These are phyloP conservation scores for Agaricales sp. DNA, from an alignment of 1,284 basidiomycete species.

Conservation along the genomic window DNA sequence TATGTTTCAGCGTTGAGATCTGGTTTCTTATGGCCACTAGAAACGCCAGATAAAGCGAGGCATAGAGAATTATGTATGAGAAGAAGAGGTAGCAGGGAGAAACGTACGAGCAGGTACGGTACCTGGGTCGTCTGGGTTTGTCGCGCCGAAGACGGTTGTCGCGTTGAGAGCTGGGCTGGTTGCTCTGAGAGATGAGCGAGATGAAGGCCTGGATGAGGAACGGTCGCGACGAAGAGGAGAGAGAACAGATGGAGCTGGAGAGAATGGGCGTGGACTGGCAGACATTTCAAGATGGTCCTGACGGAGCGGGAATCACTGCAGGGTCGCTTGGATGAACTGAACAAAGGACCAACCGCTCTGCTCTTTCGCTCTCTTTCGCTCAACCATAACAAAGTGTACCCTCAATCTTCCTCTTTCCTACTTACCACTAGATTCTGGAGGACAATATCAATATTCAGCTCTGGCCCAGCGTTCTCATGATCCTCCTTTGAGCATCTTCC, in stretches of 20 bases:
- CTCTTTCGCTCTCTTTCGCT: too few relatives aligned
- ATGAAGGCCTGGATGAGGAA: slow-evolving; percentile 48
- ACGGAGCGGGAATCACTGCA: too few relatives aligned
- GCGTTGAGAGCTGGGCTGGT: slow-evolving; percentile 35
- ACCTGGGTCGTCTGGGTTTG: slow-evolving; percentile 4
- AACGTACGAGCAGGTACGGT: slow-evolving; percentile 11
- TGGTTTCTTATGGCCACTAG: slow-evolving; percentile 61
- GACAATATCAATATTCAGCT: too few relatives aligned
- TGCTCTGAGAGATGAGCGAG: slow-evolving; percentile 32
- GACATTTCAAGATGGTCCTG: too few relatives aligned
- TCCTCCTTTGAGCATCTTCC: too few relatives aligned
- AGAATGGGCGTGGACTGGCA: neutral
- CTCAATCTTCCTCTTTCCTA: too few relatives aligned
- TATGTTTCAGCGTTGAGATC: slow-evolving; percentile 67
- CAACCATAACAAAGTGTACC: too few relatives aligned
- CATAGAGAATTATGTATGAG: slow-evolving; percentile 15
- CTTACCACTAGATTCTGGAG: too few relatives aligned
- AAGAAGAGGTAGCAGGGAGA: slow-evolving; percentile 16
- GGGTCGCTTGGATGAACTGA: too few relatives aligned
- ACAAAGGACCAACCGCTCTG: too few relatives aligned
- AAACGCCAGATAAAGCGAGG: slow-evolving; percentile 2
- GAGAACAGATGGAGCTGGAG: neutral
- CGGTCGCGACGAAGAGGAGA: slow-evolving; percentile 16
- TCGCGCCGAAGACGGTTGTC: neutral
- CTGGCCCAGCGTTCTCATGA: too few relatives aligned